Evolutionary conservation across 108 stramenopile genomes (phyloP), one percentile per base, ranked within the genome.

Genomic region (Mediolabrus comicus): DNA sequence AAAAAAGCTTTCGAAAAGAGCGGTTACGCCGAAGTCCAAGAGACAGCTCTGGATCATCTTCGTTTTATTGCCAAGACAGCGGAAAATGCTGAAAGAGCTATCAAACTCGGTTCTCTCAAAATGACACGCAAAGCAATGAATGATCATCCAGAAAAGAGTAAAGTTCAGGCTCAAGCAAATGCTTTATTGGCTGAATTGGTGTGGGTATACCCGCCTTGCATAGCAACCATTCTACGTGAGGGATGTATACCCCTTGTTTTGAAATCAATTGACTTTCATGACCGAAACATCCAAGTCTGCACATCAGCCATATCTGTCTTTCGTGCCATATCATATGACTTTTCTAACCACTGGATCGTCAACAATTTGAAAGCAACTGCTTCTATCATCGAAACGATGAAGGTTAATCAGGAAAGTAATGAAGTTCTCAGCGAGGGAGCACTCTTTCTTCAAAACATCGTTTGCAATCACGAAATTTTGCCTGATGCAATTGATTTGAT

Each of bases 321-420:
- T n/a, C 72, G 78, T 17, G 66, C 78, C 17, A 27, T 74, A 31
- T 79, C 78, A 0, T 74, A 74, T 39, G 78, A 79, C 49, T 74
- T 74, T 63, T 19, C 56, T 11, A 64, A 63, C 19, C 76, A 77
- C 36, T 22, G 27, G 43, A 52, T 32, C 34, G 62, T 62, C 8
- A n/a, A 73, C 16, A 19, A 53, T 55, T 52, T 67, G 2, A 68
- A 79, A 10, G 78, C 72, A 22, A 51, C 69, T 12, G 46, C 58
- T n/a, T 67, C 66, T 49, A 52, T 79, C 16, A 66, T 63, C 29
- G 52, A 67, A 9, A 38, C 67, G 11, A 69, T 79, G 78, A 79
- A 69, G 29, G 16, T 32, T 22, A 74, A 79, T 35, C 24, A 59
- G 8, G 62, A 43, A 27, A 53, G 54, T 31, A 32, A 32, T 14